Percentiles rank a stretch among this genome's conserved stretches.
These are phyloP conservation scores for Bipolaris cookei DNA, from an alignment of 2,329 filamentous ascomycete species.

Conservation along the genomic window DNA sequence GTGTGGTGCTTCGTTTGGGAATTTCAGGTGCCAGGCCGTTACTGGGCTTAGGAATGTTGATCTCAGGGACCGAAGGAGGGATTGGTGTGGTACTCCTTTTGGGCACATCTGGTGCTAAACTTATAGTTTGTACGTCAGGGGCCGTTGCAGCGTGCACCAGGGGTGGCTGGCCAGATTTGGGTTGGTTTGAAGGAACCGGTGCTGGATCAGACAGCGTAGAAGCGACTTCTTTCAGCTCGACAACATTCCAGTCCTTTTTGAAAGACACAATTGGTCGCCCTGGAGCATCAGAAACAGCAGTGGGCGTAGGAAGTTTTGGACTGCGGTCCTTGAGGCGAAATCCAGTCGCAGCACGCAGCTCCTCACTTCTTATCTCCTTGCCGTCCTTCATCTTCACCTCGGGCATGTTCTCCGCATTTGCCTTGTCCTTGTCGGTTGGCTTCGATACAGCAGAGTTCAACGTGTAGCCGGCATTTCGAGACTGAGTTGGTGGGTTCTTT, in stretches of 20 bases:
- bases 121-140: slow-evolving; percentile 58
- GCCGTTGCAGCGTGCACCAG: slow-evolving; percentile 51
- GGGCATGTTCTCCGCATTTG: slow-evolving; percentile 40
- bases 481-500: slow-evolving; percentile 81
- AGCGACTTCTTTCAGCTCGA: slow-evolving; percentile 68
- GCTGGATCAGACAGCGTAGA: slow-evolving; percentile 34
- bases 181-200: slow-evolving; percentile 26
- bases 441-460: slow-evolving; percentile 62
- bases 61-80: slow-evolving; percentile 39
- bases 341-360: slow-evolving; percentile 88
- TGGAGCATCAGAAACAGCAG: slow-evolving; percentile 86
- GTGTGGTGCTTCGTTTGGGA: slow-evolving; percentile 24
- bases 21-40: slow-evolving; percentile 57
- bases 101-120: slow-evolving; percentile 51
- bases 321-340: slow-evolving; percentile 88
- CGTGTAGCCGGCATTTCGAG: slow-evolving; percentile 79
- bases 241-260: slow-evolving; percentile 78
- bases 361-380: slow-evolving; percentile 81
- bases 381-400: slow-evolving; percentile 72
- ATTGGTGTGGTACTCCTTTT: slow-evolving; percentile 24
- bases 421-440: slow-evolving; percentile 34
- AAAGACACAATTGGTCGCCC: slow-evolving; percentile 98
- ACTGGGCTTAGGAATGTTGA: slow-evolving; percentile 52
- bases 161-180: slow-evolving; percentile 33
- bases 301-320: slow-evolving; percentile 83